Percentiles rank a stretch among this genome's conserved stretches.
phyloP scores from a whole-genome alignment of 1,284 basidiomycete species.

The Melampsora americana region DNA sequence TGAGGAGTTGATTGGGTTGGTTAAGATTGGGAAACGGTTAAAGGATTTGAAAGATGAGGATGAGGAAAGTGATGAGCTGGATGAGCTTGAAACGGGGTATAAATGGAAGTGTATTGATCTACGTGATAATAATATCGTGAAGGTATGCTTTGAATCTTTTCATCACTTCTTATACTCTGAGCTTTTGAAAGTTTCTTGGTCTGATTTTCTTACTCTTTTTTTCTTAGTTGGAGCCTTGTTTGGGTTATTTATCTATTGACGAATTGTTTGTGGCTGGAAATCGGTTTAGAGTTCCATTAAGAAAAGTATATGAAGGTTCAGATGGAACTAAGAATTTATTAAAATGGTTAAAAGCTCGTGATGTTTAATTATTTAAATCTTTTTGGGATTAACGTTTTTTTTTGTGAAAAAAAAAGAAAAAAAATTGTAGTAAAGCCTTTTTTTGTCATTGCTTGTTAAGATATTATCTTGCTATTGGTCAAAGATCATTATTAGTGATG shows the following conservation, averaged over 20 bases:
- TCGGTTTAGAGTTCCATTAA: slow-evolving; percentile 27
- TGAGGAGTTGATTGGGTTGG: neutral
- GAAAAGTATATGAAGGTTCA: slow-evolving; percentile 31
- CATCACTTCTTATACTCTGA: neutral
- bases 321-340: neutral
- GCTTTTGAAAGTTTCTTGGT: neutral
- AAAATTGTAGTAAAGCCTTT: neutral
- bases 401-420: neutral
- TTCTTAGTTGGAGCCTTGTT: slow-evolving; percentile 14
- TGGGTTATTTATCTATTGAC: slow-evolving; percentile 12
- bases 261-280: slow-evolving; percentile 18
- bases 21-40: neutral
- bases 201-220: neutral
- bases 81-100: neutral
- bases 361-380: neutral
- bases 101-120: neutral
- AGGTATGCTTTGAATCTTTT: neutral
- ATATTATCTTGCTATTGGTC: too few relatives aligned
- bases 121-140: neutral
- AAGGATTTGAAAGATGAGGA: neutral
- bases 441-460: neutral
- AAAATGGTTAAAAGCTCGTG: neutral
- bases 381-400: neutral
- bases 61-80: too few relatives aligned
- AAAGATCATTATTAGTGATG: too few relatives aligned